These are phyloP conservation scores for Globisporangium echinulatum DNA, from an alignment of 352 stramenopile genomes.

Conservation along the genomic window DNA sequence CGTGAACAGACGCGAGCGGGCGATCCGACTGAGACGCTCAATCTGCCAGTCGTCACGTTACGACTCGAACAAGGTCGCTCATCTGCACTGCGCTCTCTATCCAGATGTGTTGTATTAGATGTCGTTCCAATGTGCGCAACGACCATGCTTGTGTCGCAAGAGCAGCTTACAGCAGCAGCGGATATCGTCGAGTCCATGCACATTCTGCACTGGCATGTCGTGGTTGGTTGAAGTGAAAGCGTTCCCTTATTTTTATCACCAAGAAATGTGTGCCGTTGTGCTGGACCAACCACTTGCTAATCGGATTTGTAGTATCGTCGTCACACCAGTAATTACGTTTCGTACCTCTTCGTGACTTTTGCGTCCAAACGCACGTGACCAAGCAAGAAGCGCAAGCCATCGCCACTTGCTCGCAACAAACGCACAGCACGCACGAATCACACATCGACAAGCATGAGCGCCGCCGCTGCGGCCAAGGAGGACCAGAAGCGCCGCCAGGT, in stretches of 20 bases:
- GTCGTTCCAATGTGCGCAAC: no score
- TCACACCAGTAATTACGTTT: not conserved
- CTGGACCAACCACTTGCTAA: not conserved
- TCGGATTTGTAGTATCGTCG: no score
- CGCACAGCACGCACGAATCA: not conserved
- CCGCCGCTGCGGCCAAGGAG: slow-evolving; percentile 30
- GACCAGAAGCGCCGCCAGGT: slow-evolving; percentile 87
- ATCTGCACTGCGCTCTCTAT: no score
- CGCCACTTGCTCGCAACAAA: not conserved
- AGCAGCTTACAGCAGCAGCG: not conserved
- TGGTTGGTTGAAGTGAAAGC: not conserved
- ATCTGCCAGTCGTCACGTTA: no score
- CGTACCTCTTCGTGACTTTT: not conserved
- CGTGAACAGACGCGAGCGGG: not conserved
- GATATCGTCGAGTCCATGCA: not conserved
- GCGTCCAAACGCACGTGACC: no score
- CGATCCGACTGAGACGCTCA: not conserved
- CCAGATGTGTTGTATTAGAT: no score
- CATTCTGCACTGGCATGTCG: no score
- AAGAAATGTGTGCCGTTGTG: not conserved
- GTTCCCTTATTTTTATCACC: not conserved
- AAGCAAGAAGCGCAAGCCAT: no score
- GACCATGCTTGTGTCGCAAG: no score
- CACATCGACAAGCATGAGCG: not conserved
- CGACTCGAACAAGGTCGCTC: no score